Conservation (phyloP, 352 stramenopile genomes). For the Pythium aphanidermatum region DNA sequence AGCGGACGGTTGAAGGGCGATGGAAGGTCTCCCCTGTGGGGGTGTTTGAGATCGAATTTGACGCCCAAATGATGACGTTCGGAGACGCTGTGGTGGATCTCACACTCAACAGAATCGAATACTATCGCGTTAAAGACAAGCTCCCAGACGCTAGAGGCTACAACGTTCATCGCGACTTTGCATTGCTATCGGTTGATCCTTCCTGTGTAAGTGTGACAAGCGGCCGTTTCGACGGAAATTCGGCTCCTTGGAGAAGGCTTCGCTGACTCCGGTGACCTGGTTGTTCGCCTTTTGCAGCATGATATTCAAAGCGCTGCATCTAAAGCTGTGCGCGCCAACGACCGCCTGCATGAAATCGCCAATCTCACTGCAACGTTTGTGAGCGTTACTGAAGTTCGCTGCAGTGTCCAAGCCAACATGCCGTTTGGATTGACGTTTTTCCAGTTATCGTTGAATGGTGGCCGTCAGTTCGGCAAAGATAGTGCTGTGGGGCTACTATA, state of each 20-base stretch:
- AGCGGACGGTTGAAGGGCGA: slow-evolving; percentile 38
- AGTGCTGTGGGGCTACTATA: slow-evolving; percentile 37
- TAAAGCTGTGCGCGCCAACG: background rate
- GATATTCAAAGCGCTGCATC: slow-evolving; percentile 17
- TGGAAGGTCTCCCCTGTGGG: slow-evolving; percentile 52
- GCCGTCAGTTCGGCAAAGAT: slow-evolving; percentile 42
- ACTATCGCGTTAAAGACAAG: slow-evolving; percentile 37
- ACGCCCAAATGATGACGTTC: slow-evolving; percentile 47
- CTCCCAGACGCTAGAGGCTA: slow-evolving; percentile 37
- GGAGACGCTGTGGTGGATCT: slow-evolving; percentile 40
- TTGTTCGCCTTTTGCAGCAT: slow-evolving; percentile 40
- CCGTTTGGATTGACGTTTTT: slow-evolving; percentile 56
- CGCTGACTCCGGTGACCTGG: slow-evolving; percentile 54
- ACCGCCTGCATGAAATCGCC: slow-evolving; percentile 17
- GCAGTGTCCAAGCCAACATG: slow-evolving; percentile 56
- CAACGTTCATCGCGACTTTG: slow-evolving; percentile 41
- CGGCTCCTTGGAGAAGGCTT: slow-evolving; percentile 49
- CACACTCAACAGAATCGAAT: slow-evolving; percentile 47
- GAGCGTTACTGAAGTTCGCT: slow-evolving; percentile 41
- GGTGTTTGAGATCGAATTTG: slow-evolving; percentile 57
- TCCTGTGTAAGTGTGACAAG: slow-evolving; percentile 53
- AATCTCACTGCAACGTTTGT: slow-evolving; percentile 49
- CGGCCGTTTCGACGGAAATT: slow-evolving; percentile 45
- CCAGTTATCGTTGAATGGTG: slow-evolving; percentile 55
- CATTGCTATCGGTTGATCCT: slow-evolving; percentile 38